Base-by-base conservation (phyloP, 2,329 filamentous ascomycete genomes). In the Incumbomyces lentus region DNA sequence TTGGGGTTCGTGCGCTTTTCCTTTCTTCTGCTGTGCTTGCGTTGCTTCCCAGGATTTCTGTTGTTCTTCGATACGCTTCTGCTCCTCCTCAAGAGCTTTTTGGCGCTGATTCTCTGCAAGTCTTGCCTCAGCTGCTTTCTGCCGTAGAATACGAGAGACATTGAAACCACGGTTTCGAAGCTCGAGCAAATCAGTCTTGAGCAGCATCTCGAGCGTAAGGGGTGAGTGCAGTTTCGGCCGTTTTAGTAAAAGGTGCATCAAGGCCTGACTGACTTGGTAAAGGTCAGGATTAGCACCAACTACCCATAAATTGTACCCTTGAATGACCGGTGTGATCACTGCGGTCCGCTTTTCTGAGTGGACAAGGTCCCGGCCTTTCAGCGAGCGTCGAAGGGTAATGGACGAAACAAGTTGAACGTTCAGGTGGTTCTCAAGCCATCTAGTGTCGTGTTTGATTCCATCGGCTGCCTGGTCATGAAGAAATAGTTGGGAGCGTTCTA, bases 121-220 rank as follows among this genome's bases (percentile, higher is more conserved):
- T 44, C 86, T 79, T 5, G 86, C 86, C 63, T 96, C 88, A 2
- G 86, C 85, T 16, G 84, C 87, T 67, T 93, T 93, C 45, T 83
- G 83, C 32, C 86, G 79, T 17, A 98, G 73, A 52, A 98, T 96
- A 41, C 92, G 83, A 59, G 95, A 87, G 33, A 98, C 92, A 55
- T 98, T 96, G 71, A 95, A 96, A 1, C 92, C 92, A 53, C 92
- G 86, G 50, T 81, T 80, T 57, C 86, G 82, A 34, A 98, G 69
- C 43, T 89, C 82, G 39, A 84, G 76, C 18, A 98, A 72, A 56
- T 90, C 86, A 7, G 92, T 81, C 48, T 85, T 90, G 32, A 98
- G 69, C 52, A 98, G 83, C 44, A 87, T 89, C 65, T 96, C 92
- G 47, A 98, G 79, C 45, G 92, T 90, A 47, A 95, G 76, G 46